Base-by-base conservation (phyloP, 2,329 filamentous ascomycete genomes). In the Fusarium fracticaudum region DNA sequence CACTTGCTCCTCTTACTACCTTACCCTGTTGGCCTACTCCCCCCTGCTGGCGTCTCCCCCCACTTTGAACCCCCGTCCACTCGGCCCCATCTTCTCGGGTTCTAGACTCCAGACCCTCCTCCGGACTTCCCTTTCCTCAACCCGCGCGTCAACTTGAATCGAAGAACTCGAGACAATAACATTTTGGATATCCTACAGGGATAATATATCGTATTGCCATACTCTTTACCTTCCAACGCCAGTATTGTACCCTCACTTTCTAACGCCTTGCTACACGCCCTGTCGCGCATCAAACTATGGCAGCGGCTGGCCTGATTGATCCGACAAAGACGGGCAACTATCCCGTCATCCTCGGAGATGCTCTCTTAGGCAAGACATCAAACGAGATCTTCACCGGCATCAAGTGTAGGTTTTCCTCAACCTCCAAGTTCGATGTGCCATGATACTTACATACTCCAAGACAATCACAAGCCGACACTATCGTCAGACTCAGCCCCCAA, bases 341-440 rank as follows among this genome's bases (percentile, higher is more conserved):
- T 77, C 90, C 89, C 57, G 87, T 92, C 64, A 86, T 92, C 53
- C 84, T 92, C 50, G 91, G 90, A 79, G 90, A 92, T 76, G 87
- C 87, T 35, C 83, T 92, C 38, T 82, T 91, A 41, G 87, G 88
- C 47, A 88, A 87, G 71, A 81, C 87, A 3, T 83, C 87, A 38
- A 89, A 88, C 73, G 88, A 91, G 69, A 83, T 89, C 54, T 91
- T 89, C 75, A 91, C 90, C 3, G 88, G 88, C 62, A 84, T 92
- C 55, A 84, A 87, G 82, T 92, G 90, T 91, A 85, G 69, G 87
- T 50, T n/a, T 22, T 29, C 22, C n/a, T 31, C 20, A 37, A 15
- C 15, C n/a, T n/a, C n/a, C 24, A 47, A 12, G 45, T 50, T 43
- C 38, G 41, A 60, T 31, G 15, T 41, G 15, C 31, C 22, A 33